Base-by-base conservation (phyloP, 345 rosid species). In the Brassica nigra region DNA sequence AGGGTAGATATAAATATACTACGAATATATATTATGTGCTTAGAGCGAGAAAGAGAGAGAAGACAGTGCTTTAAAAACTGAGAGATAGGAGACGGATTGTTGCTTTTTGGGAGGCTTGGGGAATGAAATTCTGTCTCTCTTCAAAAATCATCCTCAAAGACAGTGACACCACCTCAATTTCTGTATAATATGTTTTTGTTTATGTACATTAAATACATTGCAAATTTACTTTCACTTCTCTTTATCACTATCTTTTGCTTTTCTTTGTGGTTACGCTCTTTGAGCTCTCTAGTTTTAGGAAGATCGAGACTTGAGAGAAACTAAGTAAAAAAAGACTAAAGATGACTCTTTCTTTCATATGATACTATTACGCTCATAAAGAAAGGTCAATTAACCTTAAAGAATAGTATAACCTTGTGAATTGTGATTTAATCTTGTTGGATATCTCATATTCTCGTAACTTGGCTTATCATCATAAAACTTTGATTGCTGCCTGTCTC, bases 111-210 rank as follows among this genome's bases (percentile, higher is more conserved):
- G 85, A 68, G 82, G 80, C 82, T 86, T 80, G 87, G 86, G 86
- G 91, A 87, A 81, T 88, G 84, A 89, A 86, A 85, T 87, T 92
- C 86, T 89, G 96, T 86, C 89, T 81, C 90, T 85, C 92, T 87
- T 75, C 87, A 70, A 87, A 87, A 86, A 87, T 86, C 86, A 90
- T 84, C 85, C 88, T 86, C 87, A 75, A 80, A 76, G 82, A 58
- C 75, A 74, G 84, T 59, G 73, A 75, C 76, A 71, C 67, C 75
- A 71, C 57, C 29, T 70, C 80, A 64, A 47, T 49, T 49, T 49
- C n/a, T 80, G 76, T 66, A 78, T 69, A 83, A 78, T 82, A 83
- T 66, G 11, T 72, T 31, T 39, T 72, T 1, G 30, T 39, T 61
- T 37, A 27, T 29, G 55, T 30, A n/a, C 6, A 47, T 47, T 47